Base-by-base conservation (phyloP, 768 basidiomycete species). In the Lentinula lateritia region DNA sequence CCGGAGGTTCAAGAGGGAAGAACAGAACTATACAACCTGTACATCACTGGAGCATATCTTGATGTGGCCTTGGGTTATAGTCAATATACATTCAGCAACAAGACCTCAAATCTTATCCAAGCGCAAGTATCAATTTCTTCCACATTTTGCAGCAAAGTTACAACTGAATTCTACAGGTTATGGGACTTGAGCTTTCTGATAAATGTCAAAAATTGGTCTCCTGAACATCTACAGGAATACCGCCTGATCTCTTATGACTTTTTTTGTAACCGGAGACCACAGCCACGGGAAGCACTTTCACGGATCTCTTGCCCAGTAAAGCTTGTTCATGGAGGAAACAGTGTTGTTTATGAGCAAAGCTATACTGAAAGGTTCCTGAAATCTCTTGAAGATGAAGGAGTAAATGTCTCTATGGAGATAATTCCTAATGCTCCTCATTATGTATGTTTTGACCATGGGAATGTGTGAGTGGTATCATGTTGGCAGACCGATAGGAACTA, bases 261-360 rank as follows among this genome's bases (percentile, higher is more conserved):
- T 55, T 38, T 66, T 43, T 28, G 52, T 6, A 61, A 61, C 28
- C 65, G 64, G 2, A 57, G 41, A 55, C 63, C 63, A 28, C 42
- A 61, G 20, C 42, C 67, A 15, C 5, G 55, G 3, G 55, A 48
- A 7, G 62, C 60, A 16, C 62, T 69, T 13, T 50, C 67, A 35
- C 62, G 62, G 38, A 67, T 69, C n/a, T 6, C 16, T 0, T 68
- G 67, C 54, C 69, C 67, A 43, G 45, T 69, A n/a, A 68, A 66
- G 61, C 64, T 69, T 46, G 39, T 69, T 4, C 65, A 69, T 13
- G 68, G 69, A 36, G 60, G 59, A 1, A 65, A 68, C 55, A 71
- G 70, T 39, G 69, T 72, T 61, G 66, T 67, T 23, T 67, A 64
- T 54, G 54, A 56, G 16, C 15, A 65, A 60, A 64, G 55, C 41